Percentiles rank a stretch among this genome's conserved stretches.
phyloP scores from a whole-genome alignment of 2,329 filamentous ascomycete genomes.

The Boeremia exigua region DNA sequence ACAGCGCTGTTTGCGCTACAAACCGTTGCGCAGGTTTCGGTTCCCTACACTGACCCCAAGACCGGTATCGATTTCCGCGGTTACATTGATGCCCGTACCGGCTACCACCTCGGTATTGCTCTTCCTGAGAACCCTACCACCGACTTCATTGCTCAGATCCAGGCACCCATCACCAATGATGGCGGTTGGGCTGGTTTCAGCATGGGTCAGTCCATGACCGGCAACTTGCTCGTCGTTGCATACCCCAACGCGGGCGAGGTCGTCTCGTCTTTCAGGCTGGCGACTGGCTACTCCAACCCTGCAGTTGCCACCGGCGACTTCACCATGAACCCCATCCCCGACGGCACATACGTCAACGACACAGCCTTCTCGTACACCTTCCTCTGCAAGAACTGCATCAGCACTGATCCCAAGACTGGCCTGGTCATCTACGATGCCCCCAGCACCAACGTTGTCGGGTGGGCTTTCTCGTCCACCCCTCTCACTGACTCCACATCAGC shows the following conservation, averaged over 20 bases:
- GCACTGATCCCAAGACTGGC: conserved; percentile 25
- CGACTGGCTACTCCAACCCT: conserved; percentile 58
- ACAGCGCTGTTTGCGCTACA: conserved; percentile 34
- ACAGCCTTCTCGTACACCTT: conserved; percentile 64
- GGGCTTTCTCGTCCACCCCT: conserved; percentile 37
- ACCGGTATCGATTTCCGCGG: conserved; percentile 45
- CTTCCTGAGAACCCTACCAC: conserved; percentile 56
- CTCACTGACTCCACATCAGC: conserved; percentile 33
- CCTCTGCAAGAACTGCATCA: conserved; percentile 54
- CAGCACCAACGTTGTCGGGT: conserved; percentile 38
- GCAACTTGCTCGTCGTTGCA: conserved; percentile 59
- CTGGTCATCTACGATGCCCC: conserved; percentile 34
- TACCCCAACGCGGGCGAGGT: conserved; percentile 59
- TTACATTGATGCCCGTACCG: conserved; percentile 41
- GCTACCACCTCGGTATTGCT: conserved; percentile 59
- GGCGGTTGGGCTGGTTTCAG: conserved; percentile 60
- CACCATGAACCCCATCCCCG: conserved; percentile 54
- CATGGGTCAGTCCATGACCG: conserved; percentile 57
- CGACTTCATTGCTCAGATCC: conserved; percentile 63
- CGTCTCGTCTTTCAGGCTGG: conserved; percentile 55
- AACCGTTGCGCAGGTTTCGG: conserved; percentile 34
- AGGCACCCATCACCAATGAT: conserved; percentile 51
- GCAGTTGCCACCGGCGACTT: conserved; percentile 52
- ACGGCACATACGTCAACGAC: conserved; percentile 60
- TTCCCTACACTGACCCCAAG: conserved; percentile 39